These are phyloP conservation scores for Thraustochytrium striatum DNA, from an alignment of 352 stramenopile genomes.

Conservation along the genomic window DNA sequence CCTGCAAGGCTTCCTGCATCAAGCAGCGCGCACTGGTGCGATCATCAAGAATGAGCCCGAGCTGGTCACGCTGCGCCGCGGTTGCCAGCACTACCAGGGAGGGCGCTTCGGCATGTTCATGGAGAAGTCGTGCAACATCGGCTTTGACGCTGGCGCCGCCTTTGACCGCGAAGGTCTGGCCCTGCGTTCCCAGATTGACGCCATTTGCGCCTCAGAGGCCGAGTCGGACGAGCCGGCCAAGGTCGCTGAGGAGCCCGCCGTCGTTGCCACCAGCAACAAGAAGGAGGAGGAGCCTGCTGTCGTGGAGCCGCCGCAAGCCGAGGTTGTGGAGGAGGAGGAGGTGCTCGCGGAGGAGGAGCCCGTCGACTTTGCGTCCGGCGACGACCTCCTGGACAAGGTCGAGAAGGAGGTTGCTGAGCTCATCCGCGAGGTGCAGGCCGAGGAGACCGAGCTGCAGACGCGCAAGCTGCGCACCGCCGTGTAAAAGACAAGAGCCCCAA, in stretches of 20 bases:
- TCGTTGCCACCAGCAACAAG: too few species aligned
- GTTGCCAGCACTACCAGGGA: background rate
- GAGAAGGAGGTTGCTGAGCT: background rate
- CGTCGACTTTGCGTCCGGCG: background rate
- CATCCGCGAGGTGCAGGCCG: background rate
- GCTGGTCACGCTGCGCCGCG: background rate
- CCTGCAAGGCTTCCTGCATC: background rate
- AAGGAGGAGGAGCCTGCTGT: background rate
- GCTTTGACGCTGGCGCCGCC: background rate
- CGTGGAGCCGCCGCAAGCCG: background rate
- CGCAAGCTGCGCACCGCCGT: constrained; percentile 13
- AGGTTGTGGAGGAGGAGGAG: background rate
- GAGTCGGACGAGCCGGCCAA: background rate
- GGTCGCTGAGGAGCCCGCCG: too few species aligned
- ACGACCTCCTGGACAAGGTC: background rate
- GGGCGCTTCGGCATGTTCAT: background rate
- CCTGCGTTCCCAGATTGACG: constrained; percentile 20
- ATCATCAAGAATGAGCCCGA: background rate
- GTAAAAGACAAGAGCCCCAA: too few species aligned
- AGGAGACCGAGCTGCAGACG: background rate
- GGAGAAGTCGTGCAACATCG: background rate
- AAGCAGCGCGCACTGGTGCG: background rate
- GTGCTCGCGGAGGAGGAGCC: constrained; percentile 6
- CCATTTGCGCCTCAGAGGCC: constrained; percentile 5
- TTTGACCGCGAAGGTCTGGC: background rate